Evolutionary conservation across 306 rosid species (phyloP).

Genomic region (Fagus crenata): DNA sequence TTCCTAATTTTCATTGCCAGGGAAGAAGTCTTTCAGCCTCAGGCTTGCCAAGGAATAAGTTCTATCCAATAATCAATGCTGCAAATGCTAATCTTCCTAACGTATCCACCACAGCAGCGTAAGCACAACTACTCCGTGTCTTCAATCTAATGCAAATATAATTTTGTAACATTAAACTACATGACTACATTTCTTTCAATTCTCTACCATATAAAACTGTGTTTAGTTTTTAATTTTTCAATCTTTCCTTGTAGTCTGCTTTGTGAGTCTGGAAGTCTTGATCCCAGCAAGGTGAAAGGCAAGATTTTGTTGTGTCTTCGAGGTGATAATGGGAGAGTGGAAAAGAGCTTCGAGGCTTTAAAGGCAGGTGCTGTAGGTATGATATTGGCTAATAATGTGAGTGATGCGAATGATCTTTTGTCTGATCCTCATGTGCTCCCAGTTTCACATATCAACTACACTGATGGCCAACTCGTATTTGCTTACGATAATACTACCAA

Average conservation of each 20-base stretch:
- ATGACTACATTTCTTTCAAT: background rate
- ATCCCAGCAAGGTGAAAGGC: constrained; percentile 54
- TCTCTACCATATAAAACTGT: too few species aligned
- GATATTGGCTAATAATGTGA: constrained; percentile 45
- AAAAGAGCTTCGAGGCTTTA: constrained; percentile 38
- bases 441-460: constrained; percentile 41
- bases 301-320: constrained; percentile 60
- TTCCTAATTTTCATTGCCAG: constrained; percentile 29
- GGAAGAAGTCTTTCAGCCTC: constrained; percentile 57
- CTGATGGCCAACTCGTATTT: constrained; percentile 39
- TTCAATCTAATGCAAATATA: background rate
- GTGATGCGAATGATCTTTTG: background rate
- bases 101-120: constrained; percentile 23
- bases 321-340: constrained; percentile 26
- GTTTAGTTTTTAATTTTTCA: too few species aligned
- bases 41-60: constrained; percentile 35
- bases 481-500: constrained; percentile 45
- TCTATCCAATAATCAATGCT: constrained; percentile 47
- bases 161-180: background rate
- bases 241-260: constrained; percentile 26
- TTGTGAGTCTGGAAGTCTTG: constrained; percentile 43
- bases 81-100: constrained; percentile 28
- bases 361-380: constrained; percentile 61
- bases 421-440: constrained; percentile 57
- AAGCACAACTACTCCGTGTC: constrained; percentile 27